Conservation (phyloP, 257 asterid species). For the Echium plantagineum region DNA sequence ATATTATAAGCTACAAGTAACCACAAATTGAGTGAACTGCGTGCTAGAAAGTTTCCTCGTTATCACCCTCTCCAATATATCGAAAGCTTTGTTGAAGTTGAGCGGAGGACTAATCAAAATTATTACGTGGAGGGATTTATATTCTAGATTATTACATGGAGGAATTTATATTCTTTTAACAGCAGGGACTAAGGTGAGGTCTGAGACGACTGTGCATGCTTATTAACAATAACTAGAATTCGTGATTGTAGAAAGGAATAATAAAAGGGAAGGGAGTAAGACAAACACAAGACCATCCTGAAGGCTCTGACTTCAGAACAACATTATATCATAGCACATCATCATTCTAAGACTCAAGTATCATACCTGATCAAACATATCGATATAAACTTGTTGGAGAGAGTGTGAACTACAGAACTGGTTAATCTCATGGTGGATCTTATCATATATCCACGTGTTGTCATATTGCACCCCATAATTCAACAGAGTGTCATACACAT, state of each 20-base stretch:
- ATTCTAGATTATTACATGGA: too few relatives aligned
- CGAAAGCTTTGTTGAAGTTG: too few relatives aligned
- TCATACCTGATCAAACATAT: constrained; percentile 95
- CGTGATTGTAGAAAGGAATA: background rate
- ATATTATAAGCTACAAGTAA: too few relatives aligned
- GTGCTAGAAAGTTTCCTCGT: too few relatives aligned
- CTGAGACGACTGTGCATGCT: background rate
- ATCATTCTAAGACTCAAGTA: background rate
- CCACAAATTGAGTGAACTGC: too few relatives aligned
- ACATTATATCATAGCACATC: too few relatives aligned
- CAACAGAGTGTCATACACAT: constrained; percentile 66
- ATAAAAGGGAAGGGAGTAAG: background rate
- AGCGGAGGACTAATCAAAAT: background rate
- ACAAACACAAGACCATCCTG: too few relatives aligned
- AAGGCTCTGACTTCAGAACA: background rate
- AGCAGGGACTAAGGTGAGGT: background rate
- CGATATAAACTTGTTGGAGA: constrained; percentile 96
- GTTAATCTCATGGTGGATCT: constrained; percentile 97
- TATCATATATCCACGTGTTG: constrained; percentile 96
- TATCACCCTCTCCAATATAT: too few relatives aligned
- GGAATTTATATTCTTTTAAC: background rate
- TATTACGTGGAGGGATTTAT: background rate
- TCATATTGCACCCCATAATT: constrained; percentile 90
- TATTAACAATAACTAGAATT: background rate
- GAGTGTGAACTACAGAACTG: constrained; percentile 95